Conservation (phyloP, 2,329 filamentous ascomycete species). For the Coniochaeta sp. region DNA sequence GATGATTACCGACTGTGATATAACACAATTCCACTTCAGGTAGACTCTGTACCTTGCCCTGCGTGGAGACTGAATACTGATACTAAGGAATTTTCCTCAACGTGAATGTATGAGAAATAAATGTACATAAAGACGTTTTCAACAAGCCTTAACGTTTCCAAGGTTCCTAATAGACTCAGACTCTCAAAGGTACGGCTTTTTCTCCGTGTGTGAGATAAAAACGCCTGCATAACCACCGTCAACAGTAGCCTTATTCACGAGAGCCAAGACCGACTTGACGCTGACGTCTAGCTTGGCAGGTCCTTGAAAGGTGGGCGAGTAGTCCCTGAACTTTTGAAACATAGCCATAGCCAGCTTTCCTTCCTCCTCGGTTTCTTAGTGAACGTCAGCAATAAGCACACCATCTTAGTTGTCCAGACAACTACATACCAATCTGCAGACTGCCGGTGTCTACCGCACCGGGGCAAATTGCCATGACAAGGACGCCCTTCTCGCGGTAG, state of each 20-base stretch:
- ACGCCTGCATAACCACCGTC: conserved; percentile 2
- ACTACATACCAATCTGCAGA: conserved; percentile 2
- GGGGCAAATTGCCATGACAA: conserved; percentile 45
- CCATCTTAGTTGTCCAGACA: neutral
- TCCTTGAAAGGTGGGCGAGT: conserved; percentile 1
- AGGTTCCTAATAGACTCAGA: neutral
- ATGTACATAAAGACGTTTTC: neutral
- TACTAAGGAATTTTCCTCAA: no score
- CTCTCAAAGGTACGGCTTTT: conserved; percentile 3
- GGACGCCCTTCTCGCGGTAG: conserved; percentile 40
- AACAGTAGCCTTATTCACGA: conserved; percentile 2
- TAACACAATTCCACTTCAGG: neutral
- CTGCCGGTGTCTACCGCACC: conserved; percentile 39
- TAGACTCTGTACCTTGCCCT: neutral
- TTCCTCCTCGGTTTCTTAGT: conserved; percentile 1
- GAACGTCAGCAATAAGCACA: conserved; percentile 1
- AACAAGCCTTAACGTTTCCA: neutral
- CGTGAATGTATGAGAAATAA: no score
- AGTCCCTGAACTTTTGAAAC: conserved; percentile 3
- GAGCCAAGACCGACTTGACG: conserved; percentile 3
- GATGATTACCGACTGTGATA: neutral
- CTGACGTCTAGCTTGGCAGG: neutral
- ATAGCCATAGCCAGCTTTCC: conserved; percentile 2
- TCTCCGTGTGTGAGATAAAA: conserved; percentile 1
- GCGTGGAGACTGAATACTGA: no score